Conservation (phyloP, 805 yeast species). For the Suhomyces sp. region DNA sequence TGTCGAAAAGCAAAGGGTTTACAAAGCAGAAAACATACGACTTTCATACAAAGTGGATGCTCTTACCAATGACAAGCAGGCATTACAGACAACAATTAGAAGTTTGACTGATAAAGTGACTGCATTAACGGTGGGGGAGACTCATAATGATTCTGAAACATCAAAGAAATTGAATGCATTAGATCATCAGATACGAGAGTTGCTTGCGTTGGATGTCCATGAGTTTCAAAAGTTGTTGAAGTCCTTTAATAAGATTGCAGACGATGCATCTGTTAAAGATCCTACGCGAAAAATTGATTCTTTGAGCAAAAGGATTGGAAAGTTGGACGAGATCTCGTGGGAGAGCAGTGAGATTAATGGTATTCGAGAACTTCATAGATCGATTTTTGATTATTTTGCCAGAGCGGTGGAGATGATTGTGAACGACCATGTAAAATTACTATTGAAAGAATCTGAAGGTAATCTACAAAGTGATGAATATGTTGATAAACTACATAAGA, state of each 20-base stretch:
- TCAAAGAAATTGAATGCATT: conserved; percentile 25
- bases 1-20: conserved; percentile 42
- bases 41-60: conserved; percentile 42
- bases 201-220: conserved; percentile 41
- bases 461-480: conserved; percentile 18
- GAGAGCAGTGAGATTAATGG: conserved; percentile 21
- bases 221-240: conserved; percentile 51
- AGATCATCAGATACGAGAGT: conserved; percentile 43
- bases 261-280: conserved; percentile 57
- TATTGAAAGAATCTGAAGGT: conserved; percentile 35
- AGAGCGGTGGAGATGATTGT: conserved; percentile 61
- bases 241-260: conserved; percentile 54
- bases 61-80: conserved; percentile 35
- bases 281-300: conserved; percentile 52
- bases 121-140: conserved; percentile 20
- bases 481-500: conserved; percentile 20
- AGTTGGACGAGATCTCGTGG: conserved; percentile 12
- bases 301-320: conserved; percentile 27
- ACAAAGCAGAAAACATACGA: conserved; percentile 45
- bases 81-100: conserved; percentile 35
- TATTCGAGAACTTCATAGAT: conserved; percentile 39
- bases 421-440: conserved; percentile 49
- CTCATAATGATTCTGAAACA: conserved; percentile 4
- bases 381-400: conserved; percentile 54
- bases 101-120: conserved; percentile 39